Base-by-base conservation (phyloP, 2,329 filamentous ascomycete genomes). In the Rhynchosporium graminicola region DNA sequence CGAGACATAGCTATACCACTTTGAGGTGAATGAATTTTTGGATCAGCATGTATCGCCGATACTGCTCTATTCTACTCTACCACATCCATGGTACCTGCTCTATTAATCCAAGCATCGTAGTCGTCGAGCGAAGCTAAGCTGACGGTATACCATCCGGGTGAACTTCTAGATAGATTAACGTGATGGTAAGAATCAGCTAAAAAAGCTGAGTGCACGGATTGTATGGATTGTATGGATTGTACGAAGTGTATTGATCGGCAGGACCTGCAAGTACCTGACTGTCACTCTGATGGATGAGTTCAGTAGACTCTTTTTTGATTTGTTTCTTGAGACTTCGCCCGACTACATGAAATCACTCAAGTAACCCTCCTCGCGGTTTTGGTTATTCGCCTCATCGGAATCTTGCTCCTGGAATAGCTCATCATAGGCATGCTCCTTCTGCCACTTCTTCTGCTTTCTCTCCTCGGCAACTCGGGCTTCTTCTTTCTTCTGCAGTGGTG, bases 351-450 rank as follows among this genome's bases (percentile, higher is more conserved):
- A 99, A 73, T 99, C 94, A 63, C 97, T 93, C 73, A 91, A 84
- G 79, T 91, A 93, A 74, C 91, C 81, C 63, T 87, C 84, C 66
- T 83, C 82, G 13, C 92, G 85, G 72, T 97, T 87, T 77, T 97
- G 91, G 76, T 99, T 99, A 78, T 88, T 97, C 60, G 87, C 86
- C 28, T 76, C 78, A 48, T 86, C 86, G 79, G 96, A 82, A 70
- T 90, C 89, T 62, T 97, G 91, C 59, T 96, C 92, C 4, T 84
- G 86, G 76, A 97, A 92, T 59, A 97, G 77, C 52, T 97, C 92
- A 74, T 98, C 95, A 76, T 99, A 99, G 1, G 93, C 94, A 77
- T 99, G 94, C n/a, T 97, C 92, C 78, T 95, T 95, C 77, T 96
- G 91, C 83, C 87, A 96, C 76, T 96, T 96, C 78, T 94, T 85